These are phyloP conservation scores for Amborella trichopoda DNA, from an alignment of 164 flowering plant species.

Conservation along the genomic window DNA sequence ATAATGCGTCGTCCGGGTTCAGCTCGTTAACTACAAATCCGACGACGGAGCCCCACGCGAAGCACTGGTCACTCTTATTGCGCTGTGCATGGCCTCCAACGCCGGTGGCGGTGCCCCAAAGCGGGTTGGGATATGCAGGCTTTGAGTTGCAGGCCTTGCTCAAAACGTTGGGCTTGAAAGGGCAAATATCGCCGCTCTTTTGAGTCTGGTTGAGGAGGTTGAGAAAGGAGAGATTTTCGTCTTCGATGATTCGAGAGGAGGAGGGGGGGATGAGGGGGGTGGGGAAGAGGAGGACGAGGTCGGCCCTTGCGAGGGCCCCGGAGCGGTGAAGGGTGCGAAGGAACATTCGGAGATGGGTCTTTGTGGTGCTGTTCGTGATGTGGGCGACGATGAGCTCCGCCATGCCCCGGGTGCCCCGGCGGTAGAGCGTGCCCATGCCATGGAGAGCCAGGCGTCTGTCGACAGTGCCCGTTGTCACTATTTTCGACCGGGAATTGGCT, in stretches of 20 bases:
- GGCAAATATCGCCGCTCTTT: neutral
- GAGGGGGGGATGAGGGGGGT: conserved; percentile 11
- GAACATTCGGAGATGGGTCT: conserved; percentile 34
- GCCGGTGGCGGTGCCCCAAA: conserved; percentile 50
- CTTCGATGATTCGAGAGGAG: conserved; percentile 18
- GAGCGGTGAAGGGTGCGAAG: conserved; percentile 41
- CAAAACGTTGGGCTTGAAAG: conserved; percentile 29
- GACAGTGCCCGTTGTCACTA: neutral
- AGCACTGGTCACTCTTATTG: neutral
- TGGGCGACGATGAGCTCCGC: conserved; percentile 64
- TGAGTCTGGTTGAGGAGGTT: conserved; percentile 20
- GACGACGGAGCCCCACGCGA: conserved; percentile 71
- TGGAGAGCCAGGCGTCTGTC: conserved; percentile 41
- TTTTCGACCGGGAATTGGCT: conserved; percentile 4
- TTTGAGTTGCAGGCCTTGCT: conserved; percentile 7
- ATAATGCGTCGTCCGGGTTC: conserved; percentile 70
- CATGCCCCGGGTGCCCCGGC: conserved; percentile 61
- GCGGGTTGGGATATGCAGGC: conserved; percentile 15
- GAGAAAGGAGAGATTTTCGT: conserved; percentile 52
- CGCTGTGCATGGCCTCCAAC: conserved; percentile 7
- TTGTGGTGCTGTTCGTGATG: conserved; percentile 23
- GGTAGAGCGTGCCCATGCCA: conserved; percentile 57
- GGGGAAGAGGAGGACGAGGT: conserved; percentile 38
- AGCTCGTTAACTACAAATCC: conserved; percentile 64
- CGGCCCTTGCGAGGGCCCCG: conserved; percentile 36